Base-by-base conservation (phyloP, 1,284 basidiomycete species). In the Trichosporon faecale region DNA sequence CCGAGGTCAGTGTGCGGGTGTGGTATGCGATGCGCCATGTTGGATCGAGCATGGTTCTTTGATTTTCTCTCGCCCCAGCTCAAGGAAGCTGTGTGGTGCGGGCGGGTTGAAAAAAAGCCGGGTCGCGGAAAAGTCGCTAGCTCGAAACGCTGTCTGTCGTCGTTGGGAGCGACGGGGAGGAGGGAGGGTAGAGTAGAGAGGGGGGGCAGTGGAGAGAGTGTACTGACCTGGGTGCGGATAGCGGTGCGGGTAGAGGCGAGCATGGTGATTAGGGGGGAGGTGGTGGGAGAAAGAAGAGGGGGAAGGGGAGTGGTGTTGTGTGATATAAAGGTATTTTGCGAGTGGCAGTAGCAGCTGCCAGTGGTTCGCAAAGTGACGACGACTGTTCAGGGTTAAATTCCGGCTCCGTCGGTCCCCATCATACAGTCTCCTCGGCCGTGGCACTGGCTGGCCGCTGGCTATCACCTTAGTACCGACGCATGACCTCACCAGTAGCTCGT, bases 171-270 rank as follows among this genome's bases (percentile, higher is more conserved):
- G 40, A 37, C 1, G 49, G 37, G 46, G 29, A 37, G 33, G 57
- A 52, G 16, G 14, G 29, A 31, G 35, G 21, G 11, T 27, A 23
- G 29, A 31, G 65, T 33, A 60, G 65, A n/a, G 49, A 27, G 33
- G 16, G 25, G 61, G 6, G 33, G 6, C 9, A 46, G 44, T 46
- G 55, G 55, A 29, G 12, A 31, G 27, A 16, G 29, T 29, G 8
- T 7, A 75, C 78, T 75, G 16, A 80, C 79, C 76, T 76, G 74
- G 67, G 70, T 40, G 70, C 78, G 74, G 68, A 80, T 76, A 60
- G 77, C 77, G 63, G 52, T 68, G 66, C 73, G 70, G 64, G 73
- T 69, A 33, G 71, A 60, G 31, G 71, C 70, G 57, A 74, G 73
- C 73, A 74, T 74, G 66, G 49, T 70, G 65, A 25, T 12, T 27